Conservation (phyloP, 1,139 yeast species). For the Nakaseomyces bracarensis region DNA sequence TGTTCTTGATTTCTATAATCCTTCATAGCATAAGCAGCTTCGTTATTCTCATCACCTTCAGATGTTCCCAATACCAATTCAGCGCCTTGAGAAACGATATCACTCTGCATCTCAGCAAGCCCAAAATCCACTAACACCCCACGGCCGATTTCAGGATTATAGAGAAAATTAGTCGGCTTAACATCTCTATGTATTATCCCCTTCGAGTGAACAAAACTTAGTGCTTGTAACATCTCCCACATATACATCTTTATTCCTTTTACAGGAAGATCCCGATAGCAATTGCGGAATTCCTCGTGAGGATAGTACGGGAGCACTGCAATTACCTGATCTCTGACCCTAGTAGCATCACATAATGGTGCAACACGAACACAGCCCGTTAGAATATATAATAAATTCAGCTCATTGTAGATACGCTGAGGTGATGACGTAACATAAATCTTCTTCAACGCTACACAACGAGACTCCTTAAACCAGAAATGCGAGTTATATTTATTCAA, state of each 20-base stretch:
- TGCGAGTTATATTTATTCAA: conserved; percentile 24
- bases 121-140: conserved; percentile 94
- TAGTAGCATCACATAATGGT: conserved; percentile 77
- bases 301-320: conserved; percentile 89
- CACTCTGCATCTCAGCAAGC: conserved; percentile 53
- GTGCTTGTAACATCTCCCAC: conserved; percentile 67
- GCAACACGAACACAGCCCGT: conserved; percentile 70
- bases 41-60: conserved; percentile 13
- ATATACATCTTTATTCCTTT: conserved; percentile 75
- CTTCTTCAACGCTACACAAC: conserved; percentile 82
- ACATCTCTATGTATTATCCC: conserved; percentile 82
- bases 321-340: conserved; percentile 84
- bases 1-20: conserved; percentile 32
- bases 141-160: conserved; percentile 61
- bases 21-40: conserved; percentile 15
- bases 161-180: conserved; percentile 82
- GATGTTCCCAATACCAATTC: neutral
- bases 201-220: conserved; percentile 65
- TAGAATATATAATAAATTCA: conserved; percentile 62
- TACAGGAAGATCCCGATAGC: conserved; percentile 70
- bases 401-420: conserved; percentile 77
- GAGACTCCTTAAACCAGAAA: conserved; percentile 35
- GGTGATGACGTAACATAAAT: conserved; percentile 96
- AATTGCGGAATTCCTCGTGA: conserved; percentile 84
- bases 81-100: conserved; percentile 11